Conservation (phyloP, 2,329 filamentous ascomycete species). For the Volutella citrinella region DNA sequence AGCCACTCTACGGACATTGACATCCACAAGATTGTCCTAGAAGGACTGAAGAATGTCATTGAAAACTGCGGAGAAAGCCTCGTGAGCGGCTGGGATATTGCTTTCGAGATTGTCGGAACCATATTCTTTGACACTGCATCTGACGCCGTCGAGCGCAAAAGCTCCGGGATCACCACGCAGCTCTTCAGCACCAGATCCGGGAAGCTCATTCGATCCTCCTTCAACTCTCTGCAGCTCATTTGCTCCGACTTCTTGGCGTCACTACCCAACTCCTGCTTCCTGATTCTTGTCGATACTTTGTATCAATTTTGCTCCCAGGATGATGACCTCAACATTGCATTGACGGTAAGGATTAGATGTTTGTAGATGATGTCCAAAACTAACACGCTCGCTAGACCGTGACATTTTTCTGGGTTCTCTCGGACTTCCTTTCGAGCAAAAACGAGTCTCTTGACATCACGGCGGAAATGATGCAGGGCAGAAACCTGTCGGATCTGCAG, state of each 20-base stretch:
- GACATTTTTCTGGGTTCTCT: conserved; percentile 94
- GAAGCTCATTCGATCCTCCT: conserved; percentile 79
- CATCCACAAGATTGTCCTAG: conserved; percentile 76
- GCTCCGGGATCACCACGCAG: conserved; percentile 27
- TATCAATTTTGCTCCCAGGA: conserved; percentile 86
- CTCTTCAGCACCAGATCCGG: conserved; percentile 58
- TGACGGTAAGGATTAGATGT: conserved; percentile 76
- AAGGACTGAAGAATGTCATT: conserved; percentile 76
- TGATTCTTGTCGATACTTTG: conserved; percentile 79
- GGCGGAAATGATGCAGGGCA: conserved; percentile 50
- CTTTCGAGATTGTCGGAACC: conserved; percentile 81
- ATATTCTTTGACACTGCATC: conserved; percentile 60
- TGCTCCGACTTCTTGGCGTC: conserved; percentile 89
- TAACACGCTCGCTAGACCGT: conserved; percentile 62
- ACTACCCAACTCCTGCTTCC: conserved; percentile 67
- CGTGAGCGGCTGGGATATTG: conserved; percentile 77
- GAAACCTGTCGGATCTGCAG: conserved; percentile 50
- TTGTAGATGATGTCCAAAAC: conserved; percentile 5
- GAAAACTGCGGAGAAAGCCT: conserved; percentile 87
- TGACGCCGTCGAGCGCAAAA: conserved; percentile 31
- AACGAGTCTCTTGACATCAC: conserved; percentile 58
- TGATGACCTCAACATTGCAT: conserved; percentile 90
- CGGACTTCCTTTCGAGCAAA: conserved; percentile 73
- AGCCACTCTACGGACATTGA: conserved; percentile 67
- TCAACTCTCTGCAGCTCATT: conserved; percentile 85